phyloP scores from a whole-genome alignment of 352 stramenopile genomes.

The Peronospora destructor region DNA sequence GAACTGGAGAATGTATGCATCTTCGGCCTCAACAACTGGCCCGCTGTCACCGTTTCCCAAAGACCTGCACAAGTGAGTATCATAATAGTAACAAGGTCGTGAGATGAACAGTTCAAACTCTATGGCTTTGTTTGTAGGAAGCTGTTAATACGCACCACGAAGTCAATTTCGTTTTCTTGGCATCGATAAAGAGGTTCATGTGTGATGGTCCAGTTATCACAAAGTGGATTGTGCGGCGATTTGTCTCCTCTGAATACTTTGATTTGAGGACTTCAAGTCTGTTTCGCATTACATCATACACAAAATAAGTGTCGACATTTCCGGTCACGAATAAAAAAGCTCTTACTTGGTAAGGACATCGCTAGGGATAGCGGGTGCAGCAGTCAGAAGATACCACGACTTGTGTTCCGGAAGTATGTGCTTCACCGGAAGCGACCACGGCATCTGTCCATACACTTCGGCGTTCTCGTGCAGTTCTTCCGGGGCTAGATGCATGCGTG shows the following conservation, averaged over 20 bases:
- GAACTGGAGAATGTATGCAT: constrained; percentile 74
- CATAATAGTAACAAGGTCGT: constrained; percentile 1
- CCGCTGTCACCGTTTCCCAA: constrained; percentile 58
- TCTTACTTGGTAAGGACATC: constrained; percentile 29
- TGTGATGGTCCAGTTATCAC: constrained; percentile 59
- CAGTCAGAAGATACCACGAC: constrained; percentile 61
- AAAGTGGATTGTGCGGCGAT: constrained; percentile 58
- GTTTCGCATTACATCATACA: constrained; percentile 1
- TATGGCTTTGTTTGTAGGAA: background rate
- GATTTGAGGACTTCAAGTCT: constrained; percentile 62
- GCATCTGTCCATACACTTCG: constrained; percentile 68
- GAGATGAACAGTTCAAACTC: background rate
- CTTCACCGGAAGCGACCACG: constrained; percentile 50
- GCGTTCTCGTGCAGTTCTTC: constrained; percentile 39
- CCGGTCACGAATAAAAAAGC: background rate
- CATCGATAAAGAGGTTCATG: constrained; percentile 73
- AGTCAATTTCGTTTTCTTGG: constrained; percentile 54
- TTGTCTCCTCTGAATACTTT: constrained; percentile 36
- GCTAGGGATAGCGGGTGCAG: constrained; percentile 22
- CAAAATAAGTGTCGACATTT: constrained; percentile 1
- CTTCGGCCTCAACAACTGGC: constrained; percentile 45
- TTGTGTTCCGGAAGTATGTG: constrained; percentile 59
- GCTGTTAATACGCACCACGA: constrained; percentile 39
- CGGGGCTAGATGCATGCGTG: constrained; percentile 27
- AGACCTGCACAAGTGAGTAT: constrained; percentile 36